Evolutionary conservation across 495 filamentous ascomycete species (phyloP).

Genomic region (Aspergillus mulundensis): DNA sequence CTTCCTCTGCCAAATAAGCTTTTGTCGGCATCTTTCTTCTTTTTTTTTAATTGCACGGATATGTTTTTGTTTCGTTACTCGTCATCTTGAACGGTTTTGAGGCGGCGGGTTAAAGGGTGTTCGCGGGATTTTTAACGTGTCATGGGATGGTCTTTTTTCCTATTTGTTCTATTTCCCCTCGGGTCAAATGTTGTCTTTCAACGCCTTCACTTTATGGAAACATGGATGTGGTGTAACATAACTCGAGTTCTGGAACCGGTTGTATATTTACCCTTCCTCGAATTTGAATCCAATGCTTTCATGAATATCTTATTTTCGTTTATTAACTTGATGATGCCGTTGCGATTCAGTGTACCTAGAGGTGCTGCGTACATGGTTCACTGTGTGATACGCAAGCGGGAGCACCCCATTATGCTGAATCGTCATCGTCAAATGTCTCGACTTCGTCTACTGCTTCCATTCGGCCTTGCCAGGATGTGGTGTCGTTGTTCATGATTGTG

Average conservation of each 20-base stretch:
- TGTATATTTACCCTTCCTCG: slow-evolving; percentile 35
- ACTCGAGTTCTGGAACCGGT: slow-evolving; percentile 49
- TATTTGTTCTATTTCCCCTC: slow-evolving; percentile 52
- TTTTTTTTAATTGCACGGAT: slow-evolving; percentile 46
- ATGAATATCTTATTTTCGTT: slow-evolving; percentile 28
- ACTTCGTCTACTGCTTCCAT: slow-evolving; percentile 84
- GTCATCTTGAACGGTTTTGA: slow-evolving; percentile 55
- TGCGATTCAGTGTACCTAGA: no score
- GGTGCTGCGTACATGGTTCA: no score
- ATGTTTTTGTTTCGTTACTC: slow-evolving; percentile 48
- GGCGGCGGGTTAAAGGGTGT: slow-evolving; percentile 63
- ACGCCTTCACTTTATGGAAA: slow-evolving; percentile 51
- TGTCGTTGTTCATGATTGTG: slow-evolving; percentile 62
- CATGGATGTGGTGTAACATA: slow-evolving; percentile 73
- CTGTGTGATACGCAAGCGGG: no score
- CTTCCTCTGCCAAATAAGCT: slow-evolving; percentile 95
- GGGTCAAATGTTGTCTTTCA: slow-evolving; percentile 68
- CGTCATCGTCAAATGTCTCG: slow-evolving; percentile 69
- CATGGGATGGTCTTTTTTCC: slow-evolving; percentile 71
- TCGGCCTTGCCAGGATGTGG: slow-evolving; percentile 53
- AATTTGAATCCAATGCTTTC: slow-evolving; percentile 49
- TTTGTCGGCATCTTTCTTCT: slow-evolving; percentile 36
- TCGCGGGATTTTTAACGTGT: slow-evolving; percentile 78
- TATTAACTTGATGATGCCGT: no score
- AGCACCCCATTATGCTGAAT: no score